A percentile compares a stretch with the other conserved stretches of the same genome.
These are phyloP conservation scores for Apiospora kogelbergensis DNA, from an alignment of 2,329 filamentous ascomycete species.

Conservation along the genomic window DNA sequence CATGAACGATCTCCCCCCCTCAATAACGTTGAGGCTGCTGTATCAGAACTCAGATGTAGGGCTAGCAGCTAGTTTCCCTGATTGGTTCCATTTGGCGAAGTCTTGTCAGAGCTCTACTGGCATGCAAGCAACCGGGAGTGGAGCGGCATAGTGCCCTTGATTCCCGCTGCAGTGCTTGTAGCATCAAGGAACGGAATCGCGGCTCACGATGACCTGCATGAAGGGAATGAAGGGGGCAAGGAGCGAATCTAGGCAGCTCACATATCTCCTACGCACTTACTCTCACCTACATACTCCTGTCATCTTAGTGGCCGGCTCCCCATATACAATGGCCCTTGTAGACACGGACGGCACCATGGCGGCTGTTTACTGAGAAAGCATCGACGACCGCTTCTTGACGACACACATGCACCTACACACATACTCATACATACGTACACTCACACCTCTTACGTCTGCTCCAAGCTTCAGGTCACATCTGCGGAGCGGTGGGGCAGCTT, in stretches of 20 bases:
- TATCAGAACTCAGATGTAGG: not conserved
- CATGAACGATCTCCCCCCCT: not conserved
- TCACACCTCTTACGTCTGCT: not conserved
- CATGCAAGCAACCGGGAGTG: conserved; percentile 29
- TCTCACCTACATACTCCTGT: conserved; percentile 4
- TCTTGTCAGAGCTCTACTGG: conserved; percentile 24
- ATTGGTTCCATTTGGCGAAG: conserved; percentile 33
- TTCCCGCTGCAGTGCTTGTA: conserved; percentile 26
- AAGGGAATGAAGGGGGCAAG: conserved; percentile 1
- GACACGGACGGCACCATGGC: not conserved
- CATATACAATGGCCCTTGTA: conserved; percentile 3
- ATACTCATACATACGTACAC: conserved; percentile 16
- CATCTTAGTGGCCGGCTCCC: not conserved
- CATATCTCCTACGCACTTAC: not conserved
- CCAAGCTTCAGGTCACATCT: not conserved
- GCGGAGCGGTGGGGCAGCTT: conserved; percentile 5
- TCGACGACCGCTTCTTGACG: conserved; percentile 1
- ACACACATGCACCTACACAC: conserved; percentile 10
- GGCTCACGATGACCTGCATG: conserved; percentile 22
- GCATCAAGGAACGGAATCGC: conserved; percentile 14
- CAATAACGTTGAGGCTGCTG: conserved; percentile 8
- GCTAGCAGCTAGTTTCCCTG: conserved; percentile 15
- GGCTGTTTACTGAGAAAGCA: not conserved
- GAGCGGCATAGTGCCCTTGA: conserved; percentile 23
- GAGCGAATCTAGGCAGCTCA: conserved; percentile 6